phyloP scores from a whole-genome alignment of 257 asterid genomes.

The Cynanchum wilfordii region DNA sequence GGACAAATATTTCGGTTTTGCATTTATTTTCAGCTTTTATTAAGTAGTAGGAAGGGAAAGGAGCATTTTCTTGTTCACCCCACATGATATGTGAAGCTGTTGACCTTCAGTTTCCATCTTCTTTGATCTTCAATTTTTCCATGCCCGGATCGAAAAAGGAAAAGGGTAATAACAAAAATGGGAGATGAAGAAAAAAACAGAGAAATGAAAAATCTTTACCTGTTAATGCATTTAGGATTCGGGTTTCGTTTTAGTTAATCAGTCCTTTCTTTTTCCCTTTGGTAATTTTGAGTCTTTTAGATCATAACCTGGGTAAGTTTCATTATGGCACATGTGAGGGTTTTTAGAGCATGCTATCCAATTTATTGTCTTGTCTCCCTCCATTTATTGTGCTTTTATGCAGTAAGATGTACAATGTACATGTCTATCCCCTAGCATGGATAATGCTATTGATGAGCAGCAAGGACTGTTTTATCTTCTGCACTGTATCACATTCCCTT shows the following conservation, averaged over 20 bases:
- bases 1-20: constrained; percentile 12
- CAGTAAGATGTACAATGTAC: constrained; percentile 13
- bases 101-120: constrained; percentile 1
- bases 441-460: constrained; percentile 10
- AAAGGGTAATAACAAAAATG: no score
- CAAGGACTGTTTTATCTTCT: constrained; percentile 2
- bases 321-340: constrained; percentile 27
- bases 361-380: constrained; percentile 49
- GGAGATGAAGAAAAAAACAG: not conserved
- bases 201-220: not conserved
- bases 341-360: constrained; percentile 26
- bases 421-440: constrained; percentile 7
- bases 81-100: not conserved
- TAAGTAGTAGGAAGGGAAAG: not conserved
- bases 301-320: not conserved
- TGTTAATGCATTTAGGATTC: not conserved
- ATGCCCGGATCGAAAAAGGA: not conserved
- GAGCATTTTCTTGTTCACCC: constrained; percentile 1
- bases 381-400: constrained; percentile 35
- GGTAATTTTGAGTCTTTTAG: not conserved
- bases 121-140: not conserved
- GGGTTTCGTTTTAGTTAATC: not conserved
- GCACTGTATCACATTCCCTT: not conserved
- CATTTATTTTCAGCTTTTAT: constrained; percentile 13
- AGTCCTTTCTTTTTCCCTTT: not conserved